Conservation (phyloP, 192 early-diverging fungal genomes). For the Coemansia sp. region DNA sequence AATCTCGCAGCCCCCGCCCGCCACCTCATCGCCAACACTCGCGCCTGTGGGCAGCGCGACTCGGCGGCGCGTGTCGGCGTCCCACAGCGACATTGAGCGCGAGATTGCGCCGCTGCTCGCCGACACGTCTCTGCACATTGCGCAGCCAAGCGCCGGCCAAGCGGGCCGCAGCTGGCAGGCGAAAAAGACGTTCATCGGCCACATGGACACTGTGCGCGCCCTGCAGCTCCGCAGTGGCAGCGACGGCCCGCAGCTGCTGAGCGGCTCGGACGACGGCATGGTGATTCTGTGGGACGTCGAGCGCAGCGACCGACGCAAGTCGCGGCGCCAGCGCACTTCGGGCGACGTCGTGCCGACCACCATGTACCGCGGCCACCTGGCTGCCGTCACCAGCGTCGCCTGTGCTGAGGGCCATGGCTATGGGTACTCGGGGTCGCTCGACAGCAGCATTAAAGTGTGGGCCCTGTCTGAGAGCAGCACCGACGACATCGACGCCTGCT, state of each 20-base stretch:
- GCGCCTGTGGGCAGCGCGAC: background rate
- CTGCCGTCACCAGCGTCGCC: conserved; percentile 41
- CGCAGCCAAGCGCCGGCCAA: background rate
- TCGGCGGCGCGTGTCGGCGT: background rate
- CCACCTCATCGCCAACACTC: background rate
- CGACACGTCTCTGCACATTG: background rate
- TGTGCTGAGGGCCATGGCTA: conserved; percentile 1
- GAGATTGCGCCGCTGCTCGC: background rate
- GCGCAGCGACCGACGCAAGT: conserved; percentile 13
- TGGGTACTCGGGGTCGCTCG: conserved; percentile 50
- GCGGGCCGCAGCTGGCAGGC: conserved; percentile 9
- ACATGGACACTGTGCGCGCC: conserved; percentile 44
- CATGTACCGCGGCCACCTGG: conserved; percentile 45
- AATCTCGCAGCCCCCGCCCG: background rate
- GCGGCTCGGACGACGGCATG: conserved; percentile 43
- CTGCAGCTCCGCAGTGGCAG: conserved; percentile 6
- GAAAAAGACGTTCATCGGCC: conserved; percentile 28
- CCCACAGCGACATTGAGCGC: background rate
- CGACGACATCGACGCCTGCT: background rate
- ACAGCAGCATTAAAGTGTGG: conserved; percentile 44
- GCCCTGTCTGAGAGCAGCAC: background rate
- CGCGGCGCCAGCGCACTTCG: background rate
- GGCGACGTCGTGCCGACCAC: conserved; percentile 16
- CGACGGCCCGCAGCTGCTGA: conserved; percentile 24
- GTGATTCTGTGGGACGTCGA: conserved; percentile 48